Base-by-base conservation (phyloP, 352 stramenopile genomes). In the Thalassiosira mediterranea region DNA sequence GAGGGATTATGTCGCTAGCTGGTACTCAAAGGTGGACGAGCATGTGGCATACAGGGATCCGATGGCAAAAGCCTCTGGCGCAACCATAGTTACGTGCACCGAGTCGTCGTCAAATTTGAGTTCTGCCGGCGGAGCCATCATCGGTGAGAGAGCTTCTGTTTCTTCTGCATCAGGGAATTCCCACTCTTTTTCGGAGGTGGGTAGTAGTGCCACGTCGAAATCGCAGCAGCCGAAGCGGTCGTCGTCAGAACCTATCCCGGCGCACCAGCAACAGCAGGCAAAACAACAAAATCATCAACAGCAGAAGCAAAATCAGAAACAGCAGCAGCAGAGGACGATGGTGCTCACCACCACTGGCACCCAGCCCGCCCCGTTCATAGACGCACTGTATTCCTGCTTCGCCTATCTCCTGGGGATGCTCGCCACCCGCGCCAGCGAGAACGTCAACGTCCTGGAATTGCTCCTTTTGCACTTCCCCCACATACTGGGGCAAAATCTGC, bases 391-490 rank as follows among this genome's bases (percentile, higher is more conserved):
- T 48, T 66, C 74, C 31, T 68, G 59, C 15, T 81, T 88, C 59
- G 58, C 81, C 2, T 77, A 81, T 21, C 66, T 84, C 0, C 83
- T 93, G 62, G 88, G 88, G 26, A 86, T 86, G 32, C 47, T 93
- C 17, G 81, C 79, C 1, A 87, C 76, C 19, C 63, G 78, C 25
- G 80, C 64, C 29, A 68, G 58, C 13, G 86, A 92, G 75, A 83
- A 90, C 75, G 74, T 93, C 29, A 93, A 93, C 56, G 42, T 92
- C 2, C 62, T 89, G 17, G 73, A 87, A 54, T 53, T 93, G 19
- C 40, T 91, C 25, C 29, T 93, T 13, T 48, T 93, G 0, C 88
- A 92, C 60, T 86, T 88, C 65, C 83, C 77, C 5, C 60, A 88
- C 53, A 74, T 93, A 1, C 47, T 93, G 25, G 79, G 59, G 29